These are phyloP conservation scores for Phaeosphaeriaceae sp. DNA, from an alignment of 2,329 filamentous ascomycete species.

Conservation along the genomic window DNA sequence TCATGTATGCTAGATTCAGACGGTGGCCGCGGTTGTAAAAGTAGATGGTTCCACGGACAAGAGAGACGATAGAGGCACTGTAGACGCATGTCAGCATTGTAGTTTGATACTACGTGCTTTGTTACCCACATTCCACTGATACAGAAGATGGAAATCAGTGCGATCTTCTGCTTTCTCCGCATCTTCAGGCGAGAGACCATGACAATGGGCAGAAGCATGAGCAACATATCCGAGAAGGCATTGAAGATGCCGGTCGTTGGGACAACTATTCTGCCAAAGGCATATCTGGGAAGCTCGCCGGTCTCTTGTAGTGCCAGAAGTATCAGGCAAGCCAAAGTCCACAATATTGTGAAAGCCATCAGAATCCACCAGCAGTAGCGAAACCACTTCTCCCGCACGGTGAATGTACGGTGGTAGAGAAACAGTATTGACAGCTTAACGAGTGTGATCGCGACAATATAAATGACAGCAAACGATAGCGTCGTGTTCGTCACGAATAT, in stretches of 20 bases:
- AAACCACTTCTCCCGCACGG: slow-evolving; percentile 12
- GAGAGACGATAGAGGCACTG: slow-evolving; percentile 13
- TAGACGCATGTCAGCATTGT: background rate
- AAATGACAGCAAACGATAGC: slow-evolving; percentile 12
- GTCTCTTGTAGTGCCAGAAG: slow-evolving; percentile 9
- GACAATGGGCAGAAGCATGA: slow-evolving; percentile 5
- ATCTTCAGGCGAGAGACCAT: slow-evolving; percentile 10
- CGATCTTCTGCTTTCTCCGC: slow-evolving; percentile 10
- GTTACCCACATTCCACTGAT: slow-evolving; percentile 10
- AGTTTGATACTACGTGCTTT: background rate
- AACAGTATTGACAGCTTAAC: slow-evolving; percentile 21
- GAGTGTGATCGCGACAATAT: slow-evolving; percentile 14
- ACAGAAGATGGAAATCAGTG: slow-evolving; percentile 11
- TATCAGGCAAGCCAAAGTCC: slow-evolving; percentile 7
- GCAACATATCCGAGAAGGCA: slow-evolving; percentile 11
- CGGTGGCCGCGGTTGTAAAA: slow-evolving; percentile 9
- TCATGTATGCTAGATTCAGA: slow-evolving; percentile 14
- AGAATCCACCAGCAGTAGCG: slow-evolving; percentile 10
- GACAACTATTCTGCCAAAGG: slow-evolving; percentile 1
- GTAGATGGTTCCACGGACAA: slow-evolving; percentile 11
- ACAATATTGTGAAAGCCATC: slow-evolving; percentile 8
- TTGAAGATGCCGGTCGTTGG: slow-evolving; percentile 14
- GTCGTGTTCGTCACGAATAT: slow-evolving; percentile 5
- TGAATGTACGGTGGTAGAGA: slow-evolving; percentile 18
- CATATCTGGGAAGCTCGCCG: background rate